Evolutionary conservation across 129 eudicot species (phyloP), one percentile per base, ranked within the genome.

Genomic region (Flaveria ramosissima): DNA sequence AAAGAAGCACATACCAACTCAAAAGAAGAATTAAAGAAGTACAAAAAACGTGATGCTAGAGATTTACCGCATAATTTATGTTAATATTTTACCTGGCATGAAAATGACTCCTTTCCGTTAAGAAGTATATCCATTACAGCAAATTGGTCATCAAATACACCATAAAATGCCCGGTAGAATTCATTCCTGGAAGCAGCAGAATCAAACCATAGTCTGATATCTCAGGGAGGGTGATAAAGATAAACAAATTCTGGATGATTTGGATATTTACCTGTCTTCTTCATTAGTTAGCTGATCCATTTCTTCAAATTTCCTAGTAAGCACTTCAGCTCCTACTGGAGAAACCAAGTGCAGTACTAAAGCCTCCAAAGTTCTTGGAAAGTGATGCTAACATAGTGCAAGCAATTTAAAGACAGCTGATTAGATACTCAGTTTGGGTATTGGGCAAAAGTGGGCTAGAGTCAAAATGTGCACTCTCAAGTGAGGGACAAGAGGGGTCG

Each of bases 291-390:
- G 83, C 56, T 82, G 88, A 91, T 95, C 99, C 89, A 91, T 83
- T 84, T 88, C 93, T 78, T 91, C 97, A 79, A 91, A 85, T 78
- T 88, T 95, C 72, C 96, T 70, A 57, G 99, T 95, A 65, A 95
- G 97, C 76, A 91, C 94, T 86, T 95, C 99, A 66, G 93, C 89
- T 52, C 97, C 97, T 68, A 94, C 88, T 41, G 99, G 97, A 27
- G 99, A 89, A 71, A 94, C 89, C 80, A 86, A 75, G 87, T 94
- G 97, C 73, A 89, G 80, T 59, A 91, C 63, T 24, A 89, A 82
- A 79, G 84, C 96, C 89, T 94, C 99, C 83, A 94, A 78, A 63
- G 99, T 94, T 90, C 97, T 89, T 13, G 99, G 97, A 53, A 94
- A 94, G 63, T 89, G 88, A 78, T 87, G 88, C 99, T 94, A 89